Evolutionary conservation across 768 basidiomycete species (phyloP), one percentile per base, ranked within the genome.

Genomic region (Suillus cothurnatus): DNA sequence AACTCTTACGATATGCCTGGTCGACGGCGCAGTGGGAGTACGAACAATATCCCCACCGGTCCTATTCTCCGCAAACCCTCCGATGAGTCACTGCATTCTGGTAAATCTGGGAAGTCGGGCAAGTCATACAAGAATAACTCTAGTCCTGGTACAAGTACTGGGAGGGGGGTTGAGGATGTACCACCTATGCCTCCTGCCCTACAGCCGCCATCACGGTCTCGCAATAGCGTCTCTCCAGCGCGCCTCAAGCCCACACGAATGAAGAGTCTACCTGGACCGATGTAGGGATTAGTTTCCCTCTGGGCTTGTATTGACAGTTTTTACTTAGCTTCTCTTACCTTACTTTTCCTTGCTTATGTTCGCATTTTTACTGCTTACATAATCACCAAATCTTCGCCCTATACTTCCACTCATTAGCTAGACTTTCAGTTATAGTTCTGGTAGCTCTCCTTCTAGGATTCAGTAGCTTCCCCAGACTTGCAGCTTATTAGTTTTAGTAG

Each of bases 181-280:
- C 74, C 76, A 6, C 74, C 74, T 0, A 74, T 77, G 2, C 74
- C 76, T 39, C 28, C 76, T 74, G 26, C 68, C 74, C 39, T 4
- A 28, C 58, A 59, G 28, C 19, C 19, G 19, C 39, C 26, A 28
- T 28, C 26, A 28, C 58, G 28, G 21, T 59, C 39, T 21, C 38
- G 57, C 57, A 28, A 6, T 21, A 12, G 58, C 12, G 19, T 5
- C 11, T 59, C 58, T 28, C 58, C 58, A 14, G 39, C 39, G 6
- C 58, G 39, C 26, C 58, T 59, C 11, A 59, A 71, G 69, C 50
- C 71, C 71, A 28, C 64, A 81, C 81, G 85, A 39, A 80, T 77
- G 70, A 85, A 86, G 78, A 85, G 86, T 62, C 85, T 85, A 80
- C 84, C 85, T 0, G 68, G 81, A 12, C 71, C 58, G n/a, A n/a